Evolutionary conservation across 345 rosid species (phyloP), one percentile per base, ranked within the genome.

Genomic region (Schrenkiella parvula): DNA sequence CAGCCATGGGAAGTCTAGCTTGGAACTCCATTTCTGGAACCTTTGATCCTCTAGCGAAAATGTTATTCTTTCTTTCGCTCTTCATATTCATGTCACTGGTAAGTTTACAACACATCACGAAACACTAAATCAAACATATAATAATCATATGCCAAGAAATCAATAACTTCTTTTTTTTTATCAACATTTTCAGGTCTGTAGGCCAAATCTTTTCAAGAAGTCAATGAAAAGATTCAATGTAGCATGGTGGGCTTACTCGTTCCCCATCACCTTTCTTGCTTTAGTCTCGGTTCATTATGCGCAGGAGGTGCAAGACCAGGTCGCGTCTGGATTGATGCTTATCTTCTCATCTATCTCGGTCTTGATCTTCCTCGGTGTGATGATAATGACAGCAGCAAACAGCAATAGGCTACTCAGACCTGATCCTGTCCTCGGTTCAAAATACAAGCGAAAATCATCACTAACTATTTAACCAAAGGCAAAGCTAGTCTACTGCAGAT

Each of bases 201-300:
- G 91, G 23, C 96, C 88, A 57, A 63, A 35, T 42, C 81, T 90
- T 31, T 83, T 82, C 81, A 90, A 80, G 84, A 90, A 86, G 80
- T 81, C 91, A 1, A 76, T 79, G 85, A 86, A 77, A 78, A 85
- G 79, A 77, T 90, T 85, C 80, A 79, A 82, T 55, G 84, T 88
- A 0, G 85, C 87, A 2, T 86, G 89, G 90, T 88, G 90, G 89
- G 86, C 88, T 51, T 88, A 84, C 67, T 86, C 96, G 2, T 86
- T 84, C 53, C 78, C 90, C 0, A 42, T 81, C 15, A 82, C 87
- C 1, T 84, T 88, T 79, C 82, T 90, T 35, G 82, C 97, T 22
- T 75, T 88, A 31, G 84, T 83, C 71, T 75, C 97, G 4, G 73
- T 64, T 57, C 81, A 84, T 59, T 85, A 86, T 29, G 87, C 87